Conservation (phyloP, 441 rosid species). For the Erodium moschatum region DNA sequence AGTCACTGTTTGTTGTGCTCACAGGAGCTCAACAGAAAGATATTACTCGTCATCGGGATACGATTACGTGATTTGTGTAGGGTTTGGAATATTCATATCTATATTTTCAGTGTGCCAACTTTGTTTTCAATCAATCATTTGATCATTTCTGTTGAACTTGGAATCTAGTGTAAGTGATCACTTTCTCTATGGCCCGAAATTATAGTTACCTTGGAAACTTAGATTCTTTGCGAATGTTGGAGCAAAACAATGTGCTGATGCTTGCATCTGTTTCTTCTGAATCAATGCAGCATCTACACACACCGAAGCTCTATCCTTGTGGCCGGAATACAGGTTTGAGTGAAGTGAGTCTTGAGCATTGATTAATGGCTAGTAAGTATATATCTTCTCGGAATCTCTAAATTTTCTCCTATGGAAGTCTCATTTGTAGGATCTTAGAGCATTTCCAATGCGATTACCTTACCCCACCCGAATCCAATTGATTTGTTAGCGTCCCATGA, state of each 20-base stretch:
- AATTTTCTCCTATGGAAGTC: too few species aligned
- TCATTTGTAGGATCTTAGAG: too few species aligned
- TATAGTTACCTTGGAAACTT: not conserved
- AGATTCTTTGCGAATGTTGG: not conserved
- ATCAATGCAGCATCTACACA: not conserved
- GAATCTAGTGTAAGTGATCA: too few species aligned
- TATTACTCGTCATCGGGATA: not conserved
- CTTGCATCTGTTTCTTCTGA: not conserved
- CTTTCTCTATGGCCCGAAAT: not conserved
- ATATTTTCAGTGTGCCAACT: not conserved
- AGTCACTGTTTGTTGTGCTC: conserved; percentile 4
- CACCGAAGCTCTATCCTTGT: not conserved
- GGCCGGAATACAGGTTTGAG: not conserved
- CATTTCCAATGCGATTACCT: too few species aligned
- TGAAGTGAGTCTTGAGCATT: not conserved
- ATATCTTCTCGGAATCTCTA: too few species aligned
- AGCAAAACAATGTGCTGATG: not conserved
- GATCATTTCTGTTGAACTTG: too few species aligned
- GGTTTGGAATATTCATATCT: not conserved
- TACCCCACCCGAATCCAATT: too few species aligned
- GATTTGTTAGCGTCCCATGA: too few species aligned
- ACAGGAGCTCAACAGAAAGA: conserved; percentile 1
- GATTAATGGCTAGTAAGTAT: not conserved
- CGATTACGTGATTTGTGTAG: not conserved
- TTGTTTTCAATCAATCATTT: not conserved